Evolutionary conservation across 2,329 filamentous ascomycete genomes (phyloP), one percentile per base, ranked within the genome.

Genomic region (Pseudogymnoascus sp.): DNA sequence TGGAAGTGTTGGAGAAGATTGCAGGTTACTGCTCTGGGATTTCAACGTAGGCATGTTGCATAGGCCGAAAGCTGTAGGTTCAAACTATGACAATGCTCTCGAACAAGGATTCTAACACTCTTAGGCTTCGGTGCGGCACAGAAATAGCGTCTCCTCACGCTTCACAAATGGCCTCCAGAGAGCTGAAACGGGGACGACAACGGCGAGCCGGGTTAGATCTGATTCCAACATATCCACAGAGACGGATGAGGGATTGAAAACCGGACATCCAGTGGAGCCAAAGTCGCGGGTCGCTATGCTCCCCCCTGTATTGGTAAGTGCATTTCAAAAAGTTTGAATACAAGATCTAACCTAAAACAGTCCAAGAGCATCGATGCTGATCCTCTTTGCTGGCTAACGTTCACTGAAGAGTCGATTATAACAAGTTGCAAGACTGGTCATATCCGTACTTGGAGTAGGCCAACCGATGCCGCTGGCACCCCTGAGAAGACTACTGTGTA

Each of bases 31-130:
- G 63, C 79, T 99, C 10, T 99, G 94, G 94, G 94, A 99, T 77
- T 99, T 99, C 73, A 96, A 88, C 67, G 91, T 96, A 42, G 92
- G 92, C 68, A 97, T 97, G 93, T 81, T 99, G 69, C 90, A 95
- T 74, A 84, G 92, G 64, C 93, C 94, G 17, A 93, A 93, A 76
- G 88, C 85, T 68, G 89, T 92, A 78, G 71, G 89, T 83, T 17
- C n/a, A 17, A 21, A 8, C 48, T 33, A 13, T 27, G 60, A 39
- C 29, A 48, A 39, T 62, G 27, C 58, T 60, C 58, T 62, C 25
- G 48, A 2, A 39, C 39, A 61, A 48, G 9, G 27, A 59, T 55
- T 38, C 59, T 25, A 21, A 2, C 15, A n/a, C 10, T 21, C 29
- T 4, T 63, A 83, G 79, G 77, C 79, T 51, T 84, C 82, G 9